phyloP scores from a whole-genome alignment of 345 rosid genomes.

The Acer saccharum region DNA sequence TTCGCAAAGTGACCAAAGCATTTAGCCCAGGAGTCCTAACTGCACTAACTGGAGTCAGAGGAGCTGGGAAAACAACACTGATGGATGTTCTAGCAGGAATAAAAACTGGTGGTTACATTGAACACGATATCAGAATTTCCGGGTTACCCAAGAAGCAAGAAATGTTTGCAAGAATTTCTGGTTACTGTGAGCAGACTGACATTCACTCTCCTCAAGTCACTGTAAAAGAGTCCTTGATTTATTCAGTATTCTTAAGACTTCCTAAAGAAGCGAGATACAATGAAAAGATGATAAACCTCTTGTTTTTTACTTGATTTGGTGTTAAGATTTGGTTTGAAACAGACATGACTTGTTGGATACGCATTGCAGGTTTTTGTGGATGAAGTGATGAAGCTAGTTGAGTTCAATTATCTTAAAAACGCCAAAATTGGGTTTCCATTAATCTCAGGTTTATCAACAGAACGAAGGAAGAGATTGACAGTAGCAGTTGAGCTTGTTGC shows the following conservation, averaged over 20 bases:
- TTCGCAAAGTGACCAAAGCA: constrained; percentile 27
- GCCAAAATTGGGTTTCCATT: too few relatives aligned
- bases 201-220: constrained; percentile 14
- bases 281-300: neutral
- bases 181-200: constrained; percentile 18
- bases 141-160: constrained; percentile 34
- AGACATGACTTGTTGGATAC: neutral
- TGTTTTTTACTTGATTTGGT: neutral
- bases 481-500: too few relatives aligned
- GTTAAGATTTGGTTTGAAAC: too few relatives aligned
- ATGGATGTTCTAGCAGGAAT: constrained; percentile 44
- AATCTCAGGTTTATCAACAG: too few relatives aligned
- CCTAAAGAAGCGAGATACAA: neutral
- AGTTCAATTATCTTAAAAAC: neutral
- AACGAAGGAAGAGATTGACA: too few relatives aligned
- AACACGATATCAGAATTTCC: constrained; percentile 35
- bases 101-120: constrained; percentile 38
- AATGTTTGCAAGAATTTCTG: constrained; percentile 7
- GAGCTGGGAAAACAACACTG: constrained; percentile 48
- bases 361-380: constrained; percentile 48
- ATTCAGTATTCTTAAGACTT: neutral
- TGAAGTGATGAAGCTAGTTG: constrained; percentile 54
- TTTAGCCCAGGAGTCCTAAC: constrained; percentile 42
- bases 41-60: constrained; percentile 43
- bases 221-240: constrained; percentile 11